A percentile compares a stretch with the other conserved stretches of the same genome.
phyloP scores from a whole-genome alignment of 1,284 basidiomycete species.

The Malassezia caprae region DNA sequence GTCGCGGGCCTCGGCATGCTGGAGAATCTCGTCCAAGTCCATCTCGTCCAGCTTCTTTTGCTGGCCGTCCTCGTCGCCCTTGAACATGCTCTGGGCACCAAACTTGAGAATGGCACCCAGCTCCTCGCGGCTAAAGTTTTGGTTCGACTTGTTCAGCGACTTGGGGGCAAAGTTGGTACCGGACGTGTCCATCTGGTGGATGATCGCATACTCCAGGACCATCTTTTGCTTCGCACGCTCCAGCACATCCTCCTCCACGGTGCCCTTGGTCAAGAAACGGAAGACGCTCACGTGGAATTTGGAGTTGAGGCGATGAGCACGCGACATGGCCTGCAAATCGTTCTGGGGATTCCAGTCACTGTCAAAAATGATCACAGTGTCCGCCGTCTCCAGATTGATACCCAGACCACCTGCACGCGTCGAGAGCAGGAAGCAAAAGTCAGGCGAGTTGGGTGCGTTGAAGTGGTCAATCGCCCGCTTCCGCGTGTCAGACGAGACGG shows the following conservation, averaged over 20 bases:
- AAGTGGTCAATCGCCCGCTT: slow-evolving; percentile 75
- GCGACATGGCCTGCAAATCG: slow-evolving; percentile 99
- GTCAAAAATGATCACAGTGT: slow-evolving; percentile 99
- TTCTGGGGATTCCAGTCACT: slow-evolving; percentile 83
- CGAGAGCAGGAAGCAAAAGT: slow-evolving; percentile 51
- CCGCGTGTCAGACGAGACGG: slow-evolving; percentile 65
- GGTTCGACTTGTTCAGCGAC: slow-evolving; percentile 36
- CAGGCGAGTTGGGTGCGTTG: slow-evolving; percentile 63
- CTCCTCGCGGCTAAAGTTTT: slow-evolving; percentile 90
- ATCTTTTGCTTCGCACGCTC: slow-evolving; percentile 98
- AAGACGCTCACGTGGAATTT: slow-evolving; percentile 98
- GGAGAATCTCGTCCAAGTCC: slow-evolving; percentile 96
- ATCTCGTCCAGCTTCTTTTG: slow-evolving; percentile 96
- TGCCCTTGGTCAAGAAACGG: slow-evolving; percentile 93
- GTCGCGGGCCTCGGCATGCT: slow-evolving; percentile 92
- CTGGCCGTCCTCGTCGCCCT: slow-evolving; percentile 84
- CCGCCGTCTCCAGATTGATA: slow-evolving; percentile 63
- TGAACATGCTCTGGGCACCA: slow-evolving; percentile 98
- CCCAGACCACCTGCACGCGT: slow-evolving; percentile 46
- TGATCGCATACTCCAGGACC: slow-evolving; percentile 98
- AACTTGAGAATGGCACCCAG: slow-evolving; percentile 97
- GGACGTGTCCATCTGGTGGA: slow-evolving; percentile 99
- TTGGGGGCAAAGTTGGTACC: slow-evolving; percentile 83
- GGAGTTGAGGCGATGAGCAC: slow-evolving; percentile 53
- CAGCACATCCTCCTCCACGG: slow-evolving; percentile 96